phyloP scores from a whole-genome alignment of 1,284 basidiomycete genomes.

The Fomitopsis palustris region DNA sequence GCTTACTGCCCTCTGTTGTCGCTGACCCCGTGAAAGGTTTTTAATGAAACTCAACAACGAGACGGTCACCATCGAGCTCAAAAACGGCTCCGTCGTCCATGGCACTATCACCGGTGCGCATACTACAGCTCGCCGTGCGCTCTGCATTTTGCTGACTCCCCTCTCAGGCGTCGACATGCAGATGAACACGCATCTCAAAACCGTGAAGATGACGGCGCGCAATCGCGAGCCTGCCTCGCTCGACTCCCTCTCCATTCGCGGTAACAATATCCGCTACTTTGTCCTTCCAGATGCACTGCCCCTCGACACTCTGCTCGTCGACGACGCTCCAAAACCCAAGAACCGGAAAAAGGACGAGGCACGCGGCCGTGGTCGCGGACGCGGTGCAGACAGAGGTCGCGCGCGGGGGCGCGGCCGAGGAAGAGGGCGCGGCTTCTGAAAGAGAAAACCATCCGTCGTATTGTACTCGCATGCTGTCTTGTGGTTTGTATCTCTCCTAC shows the following conservation, averaged over 20 bases:
- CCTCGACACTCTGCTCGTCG: constrained; percentile 93
- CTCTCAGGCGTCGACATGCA: constrained; percentile 86
- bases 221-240: constrained; percentile 83
- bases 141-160: not conserved
- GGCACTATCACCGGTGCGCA: constrained; percentile 93
- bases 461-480: not conserved
- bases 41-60: constrained; percentile 99
- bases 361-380: constrained; percentile 60
- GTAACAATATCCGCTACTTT: constrained; percentile 93
- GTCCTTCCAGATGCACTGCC: constrained; percentile 96
- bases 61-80: constrained; percentile 97
- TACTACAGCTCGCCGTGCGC: not conserved
- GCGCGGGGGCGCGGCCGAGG: constrained; percentile 42
- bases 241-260: constrained; percentile 87
- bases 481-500: not conserved
- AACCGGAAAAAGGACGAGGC: constrained; percentile 77
- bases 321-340: constrained; percentile 97
- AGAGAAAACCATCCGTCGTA: not conserved
- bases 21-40: constrained; percentile 54
- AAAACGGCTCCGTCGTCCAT: constrained; percentile 94
- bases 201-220: constrained; percentile 91
- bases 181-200: constrained; percentile 98
- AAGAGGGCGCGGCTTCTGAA: constrained; percentile 25
- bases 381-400: constrained; percentile 44
- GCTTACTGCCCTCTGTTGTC: constrained; percentile 2